Conservation (phyloP, 1,284 basidiomycete genomes). For the Malassezia sp. region DNA sequence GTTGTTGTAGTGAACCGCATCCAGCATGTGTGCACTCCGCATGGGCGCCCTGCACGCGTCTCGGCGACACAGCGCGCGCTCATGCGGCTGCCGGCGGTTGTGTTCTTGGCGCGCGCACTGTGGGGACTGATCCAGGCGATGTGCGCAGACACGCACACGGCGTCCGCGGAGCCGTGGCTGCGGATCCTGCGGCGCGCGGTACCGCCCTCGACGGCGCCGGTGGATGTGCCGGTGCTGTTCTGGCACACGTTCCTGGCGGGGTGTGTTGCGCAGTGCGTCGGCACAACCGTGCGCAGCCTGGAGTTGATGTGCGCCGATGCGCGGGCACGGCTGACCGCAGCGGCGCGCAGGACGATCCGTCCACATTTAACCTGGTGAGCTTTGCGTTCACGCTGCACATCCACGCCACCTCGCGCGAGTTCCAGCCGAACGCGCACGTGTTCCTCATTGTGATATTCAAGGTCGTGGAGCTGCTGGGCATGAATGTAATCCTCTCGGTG, state of each 20-base stretch:
- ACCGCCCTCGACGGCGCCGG: not conserved
- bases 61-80: conserved; percentile 18
- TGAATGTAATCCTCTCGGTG: conserved; percentile 14
- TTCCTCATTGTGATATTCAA: conserved; percentile 33
- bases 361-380: conserved; percentile 36
- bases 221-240: not conserved
- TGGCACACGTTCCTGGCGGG: conserved; percentile 10
- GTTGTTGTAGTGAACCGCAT: conserved; percentile 34
- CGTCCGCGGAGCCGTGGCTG: conserved; percentile 24
- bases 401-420: conserved; percentile 26
- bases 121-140: conserved; percentile 20
- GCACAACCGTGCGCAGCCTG: conserved; percentile 4
- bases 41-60: conserved; percentile 23
- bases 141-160: conserved; percentile 14
- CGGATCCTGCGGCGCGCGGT: conserved; percentile 15
- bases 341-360: conserved; percentile 17
- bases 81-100: conserved; percentile 27
- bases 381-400: conserved; percentile 36
- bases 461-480: conserved; percentile 25
- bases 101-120: conserved; percentile 21
- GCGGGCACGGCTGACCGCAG: conserved; percentile 3
- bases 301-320: conserved; percentile 7
- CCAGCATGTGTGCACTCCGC: conserved; percentile 37
- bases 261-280: conserved; percentile 11
- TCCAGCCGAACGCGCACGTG: conserved; percentile 29